A percentile compares a stretch with the other conserved stretches of the same genome.
phyloP scores from a whole-genome alignment of 2,329 filamentous ascomycete species.

The Apiospora aurea region DNA sequence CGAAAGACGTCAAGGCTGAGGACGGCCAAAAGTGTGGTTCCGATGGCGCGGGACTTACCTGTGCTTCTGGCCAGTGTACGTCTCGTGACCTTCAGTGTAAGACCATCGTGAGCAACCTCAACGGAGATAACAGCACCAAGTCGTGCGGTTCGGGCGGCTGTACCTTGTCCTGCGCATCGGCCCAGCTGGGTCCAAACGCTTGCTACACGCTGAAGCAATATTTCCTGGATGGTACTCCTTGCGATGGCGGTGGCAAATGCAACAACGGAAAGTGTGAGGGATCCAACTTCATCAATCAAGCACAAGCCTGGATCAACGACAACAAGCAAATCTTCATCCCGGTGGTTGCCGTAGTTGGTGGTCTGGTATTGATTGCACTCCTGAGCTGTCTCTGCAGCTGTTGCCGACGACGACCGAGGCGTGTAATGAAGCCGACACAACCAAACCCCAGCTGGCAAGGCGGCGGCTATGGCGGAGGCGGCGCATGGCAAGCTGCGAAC shows the following conservation, averaged over 20 bases:
- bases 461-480: conserved; percentile 14
- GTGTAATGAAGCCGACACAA: conserved; percentile 36
- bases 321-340: conserved; percentile 87
- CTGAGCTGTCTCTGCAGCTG: conserved; percentile 70
- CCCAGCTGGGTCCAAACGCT: conserved; percentile 67
- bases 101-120: conserved; percentile 79
- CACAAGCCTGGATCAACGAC: conserved; percentile 76
- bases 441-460: conserved; percentile 38
- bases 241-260: conserved; percentile 81
- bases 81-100: conserved; percentile 90
- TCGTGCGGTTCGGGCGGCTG: conserved; percentile 80
- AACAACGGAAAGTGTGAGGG: conserved; percentile 80
- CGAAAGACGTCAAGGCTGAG: conserved; percentile 70
- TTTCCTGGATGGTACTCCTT: conserved; percentile 91
- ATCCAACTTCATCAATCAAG: conserved; percentile 71
- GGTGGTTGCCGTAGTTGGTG: conserved; percentile 74
- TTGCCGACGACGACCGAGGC: conserved; percentile 50
- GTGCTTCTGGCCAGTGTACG: conserved; percentile 94
- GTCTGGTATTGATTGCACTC: conserved; percentile 73
- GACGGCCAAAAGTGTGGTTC: conserved; percentile 78
- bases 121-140: conserved; percentile 76
- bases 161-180: conserved; percentile 76
- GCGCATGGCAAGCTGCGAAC: conserved; percentile 25
- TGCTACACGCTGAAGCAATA: conserved; percentile 86
- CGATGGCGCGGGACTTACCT: conserved; percentile 68